phyloP scores from a whole-genome alignment of 257 asterid species.

The Jasminum sambac region DNA sequence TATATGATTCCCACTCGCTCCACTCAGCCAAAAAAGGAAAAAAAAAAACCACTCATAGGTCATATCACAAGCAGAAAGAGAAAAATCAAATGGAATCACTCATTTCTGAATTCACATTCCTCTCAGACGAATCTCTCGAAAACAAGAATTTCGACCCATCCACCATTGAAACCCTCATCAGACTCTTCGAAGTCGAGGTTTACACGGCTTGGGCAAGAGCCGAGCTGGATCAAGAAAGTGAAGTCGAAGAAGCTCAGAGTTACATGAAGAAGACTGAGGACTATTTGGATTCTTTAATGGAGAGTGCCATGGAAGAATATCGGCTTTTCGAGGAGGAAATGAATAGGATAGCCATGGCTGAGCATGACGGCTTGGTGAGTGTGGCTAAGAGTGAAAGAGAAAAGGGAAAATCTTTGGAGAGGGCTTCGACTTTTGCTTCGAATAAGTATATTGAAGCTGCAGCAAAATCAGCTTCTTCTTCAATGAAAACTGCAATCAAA shows the following conservation, averaged over 20 bases:
- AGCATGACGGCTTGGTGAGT: conserved; percentile 46
- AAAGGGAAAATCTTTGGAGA: conserved; percentile 61
- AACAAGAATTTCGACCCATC: conserved; percentile 79
- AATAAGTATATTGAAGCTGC: conserved; percentile 81
- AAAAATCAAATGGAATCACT: conserved; percentile 66
- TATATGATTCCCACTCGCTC: conserved; percentile 24
- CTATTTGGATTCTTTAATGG: conserved; percentile 72
- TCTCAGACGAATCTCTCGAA: conserved; percentile 58
- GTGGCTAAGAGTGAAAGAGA: conserved; percentile 57
- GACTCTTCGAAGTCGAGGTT: conserved; percentile 76
- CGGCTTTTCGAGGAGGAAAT: conserved; percentile 75
- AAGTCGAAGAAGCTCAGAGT: conserved; percentile 39
- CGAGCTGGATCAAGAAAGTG: conserved; percentile 54
- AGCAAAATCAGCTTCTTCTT: conserved; percentile 65
- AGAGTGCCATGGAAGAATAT: conserved; percentile 86
- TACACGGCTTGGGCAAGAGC: conserved; percentile 89
- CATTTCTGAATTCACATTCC: conserved; percentile 57
- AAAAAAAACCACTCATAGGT: background rate
- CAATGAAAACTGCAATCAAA: conserved; percentile 75
- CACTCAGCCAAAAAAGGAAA: background rate
- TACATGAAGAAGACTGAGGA: conserved; percentile 52
- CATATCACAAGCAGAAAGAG: background rate
- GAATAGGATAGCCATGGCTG: conserved; percentile 41
- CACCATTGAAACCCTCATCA: conserved; percentile 69
- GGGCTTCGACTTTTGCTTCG: conserved; percentile 59